Conservation (phyloP, 2,329 filamentous ascomycete genomes). For the Ophiostoma novo-ulmi region DNA sequence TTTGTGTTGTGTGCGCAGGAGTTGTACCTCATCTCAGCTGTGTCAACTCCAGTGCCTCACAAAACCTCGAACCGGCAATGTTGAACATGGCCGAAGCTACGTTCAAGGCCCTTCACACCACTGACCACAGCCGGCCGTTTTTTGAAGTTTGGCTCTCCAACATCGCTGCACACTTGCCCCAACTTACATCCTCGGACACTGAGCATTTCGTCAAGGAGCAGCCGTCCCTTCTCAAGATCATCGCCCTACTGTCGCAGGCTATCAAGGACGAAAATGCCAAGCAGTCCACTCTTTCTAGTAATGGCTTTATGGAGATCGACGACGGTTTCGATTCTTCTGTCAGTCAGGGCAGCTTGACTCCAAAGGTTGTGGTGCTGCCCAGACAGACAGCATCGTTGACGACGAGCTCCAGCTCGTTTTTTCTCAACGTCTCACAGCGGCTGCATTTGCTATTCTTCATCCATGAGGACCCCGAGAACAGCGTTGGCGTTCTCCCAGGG, state of each 20-base stretch:
- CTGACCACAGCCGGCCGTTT: constrained; percentile 44
- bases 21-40: constrained; percentile 46
- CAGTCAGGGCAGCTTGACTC: constrained; percentile 41
- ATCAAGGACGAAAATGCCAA: constrained; percentile 34
- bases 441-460: constrained; percentile 44
- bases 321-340: constrained; percentile 57
- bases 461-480: constrained; percentile 39
- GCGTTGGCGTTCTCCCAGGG: constrained; percentile 47
- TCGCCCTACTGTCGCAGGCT: constrained; percentile 38
- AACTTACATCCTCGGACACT: constrained; percentile 38
- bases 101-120: constrained; percentile 39
- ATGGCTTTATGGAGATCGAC: constrained; percentile 63
- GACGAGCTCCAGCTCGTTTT: constrained; percentile 44
- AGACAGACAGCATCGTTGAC: constrained; percentile 42
- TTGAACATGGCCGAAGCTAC: constrained; percentile 40
- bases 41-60: constrained; percentile 45
- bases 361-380: constrained; percentile 41
- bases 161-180: constrained; percentile 45
- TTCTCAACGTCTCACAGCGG: constrained; percentile 43
- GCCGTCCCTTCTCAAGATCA: constrained; percentile 41
- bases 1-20: constrained; percentile 43
- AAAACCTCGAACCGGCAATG: constrained; percentile 44
- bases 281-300: constrained; percentile 36
- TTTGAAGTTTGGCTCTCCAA: constrained; percentile 45
- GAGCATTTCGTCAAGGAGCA: constrained; percentile 38